Conservation (phyloP, 257 asterid genomes). For the Rauvolfia tetraphylla region DNA sequence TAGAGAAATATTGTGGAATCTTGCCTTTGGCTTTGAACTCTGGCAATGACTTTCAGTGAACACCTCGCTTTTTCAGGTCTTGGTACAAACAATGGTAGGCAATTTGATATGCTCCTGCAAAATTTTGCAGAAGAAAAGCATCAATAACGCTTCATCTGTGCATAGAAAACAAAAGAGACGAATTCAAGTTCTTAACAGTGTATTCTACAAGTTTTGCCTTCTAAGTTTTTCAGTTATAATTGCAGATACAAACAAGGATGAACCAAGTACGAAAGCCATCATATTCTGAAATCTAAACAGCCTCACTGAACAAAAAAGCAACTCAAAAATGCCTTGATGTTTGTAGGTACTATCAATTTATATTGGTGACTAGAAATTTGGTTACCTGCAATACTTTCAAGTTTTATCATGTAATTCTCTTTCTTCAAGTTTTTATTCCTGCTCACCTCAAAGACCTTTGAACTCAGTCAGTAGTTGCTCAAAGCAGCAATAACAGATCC, state of each 20-base stretch:
- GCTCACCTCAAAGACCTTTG: constrained; percentile 9
- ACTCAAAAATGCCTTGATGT: constrained; percentile 1
- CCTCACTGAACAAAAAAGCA: not conserved
- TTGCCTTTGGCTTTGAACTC: not conserved
- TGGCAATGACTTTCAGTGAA: not conserved
- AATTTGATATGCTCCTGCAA: not conserved
- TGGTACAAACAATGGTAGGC: not conserved
- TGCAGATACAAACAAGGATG: not conserved
- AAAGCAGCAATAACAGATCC: constrained; percentile 87
- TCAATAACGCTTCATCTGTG: not conserved
- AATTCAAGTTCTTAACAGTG: not conserved
- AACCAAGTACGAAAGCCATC: not conserved
- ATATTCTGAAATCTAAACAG: not conserved
- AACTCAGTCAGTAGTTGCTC: constrained; percentile 71
- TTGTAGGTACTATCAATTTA: not conserved
- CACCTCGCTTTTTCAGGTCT: not conserved
- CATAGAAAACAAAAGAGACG: not conserved
- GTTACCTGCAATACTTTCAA: too few relatives aligned
- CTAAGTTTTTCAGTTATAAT: not conserved
- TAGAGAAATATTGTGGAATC: not conserved
- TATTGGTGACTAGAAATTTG: not conserved
- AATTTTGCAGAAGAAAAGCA: not conserved
- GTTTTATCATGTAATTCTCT: not conserved
- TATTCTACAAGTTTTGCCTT: not conserved
- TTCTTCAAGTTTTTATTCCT: not conserved